These are phyloP conservation scores for Wickerhamomyces kurtzmanii DNA, from an alignment of 805 yeast species.

Conservation along the genomic window DNA sequence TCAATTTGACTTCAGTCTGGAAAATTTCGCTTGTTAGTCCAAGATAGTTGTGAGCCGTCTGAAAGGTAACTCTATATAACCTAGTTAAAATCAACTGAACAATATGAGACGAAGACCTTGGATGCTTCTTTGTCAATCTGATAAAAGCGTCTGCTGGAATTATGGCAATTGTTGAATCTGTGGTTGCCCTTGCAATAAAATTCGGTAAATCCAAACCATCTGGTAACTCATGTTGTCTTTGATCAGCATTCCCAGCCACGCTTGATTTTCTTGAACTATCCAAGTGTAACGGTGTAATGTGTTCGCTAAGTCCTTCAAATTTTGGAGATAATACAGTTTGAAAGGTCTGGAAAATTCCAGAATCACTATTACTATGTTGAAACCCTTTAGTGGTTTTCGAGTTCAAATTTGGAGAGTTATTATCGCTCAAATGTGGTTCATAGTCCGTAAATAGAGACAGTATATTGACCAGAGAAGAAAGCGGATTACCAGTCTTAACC, in stretches of 20 bases:
- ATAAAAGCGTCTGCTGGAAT: constrained; percentile 82
- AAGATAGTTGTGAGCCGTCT: constrained; percentile 78
- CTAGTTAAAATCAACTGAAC: constrained; percentile 87
- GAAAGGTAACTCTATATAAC: constrained; percentile 82
- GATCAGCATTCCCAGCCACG: no score
- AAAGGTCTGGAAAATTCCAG: no score
- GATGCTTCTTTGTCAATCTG: constrained; percentile 62
- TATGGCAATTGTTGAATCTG: constrained; percentile 78
- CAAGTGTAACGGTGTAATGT: no score
- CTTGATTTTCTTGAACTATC: no score
- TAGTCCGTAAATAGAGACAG: constrained; percentile 60
- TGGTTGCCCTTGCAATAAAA: constrained; percentile 66
- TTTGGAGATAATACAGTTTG: no score
- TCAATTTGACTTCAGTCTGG: constrained; percentile 62
- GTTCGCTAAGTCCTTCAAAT: no score
- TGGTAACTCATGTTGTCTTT: neutral
- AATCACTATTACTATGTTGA: no score
- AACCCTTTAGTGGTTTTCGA: constrained; percentile 1
- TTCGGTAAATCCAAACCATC: constrained; percentile 19
- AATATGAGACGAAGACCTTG: constrained; percentile 86
- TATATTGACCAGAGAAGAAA: constrained; percentile 76
- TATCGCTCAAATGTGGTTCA: constrained; percentile 7
- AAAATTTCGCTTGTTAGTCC: constrained; percentile 78
- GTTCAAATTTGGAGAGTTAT: neutral
- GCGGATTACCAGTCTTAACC: constrained; percentile 75